Evolutionary conservation across 176 grass and related monocot genomes (phyloP).

Genomic region (Rhynchospora tenuis): DNA sequence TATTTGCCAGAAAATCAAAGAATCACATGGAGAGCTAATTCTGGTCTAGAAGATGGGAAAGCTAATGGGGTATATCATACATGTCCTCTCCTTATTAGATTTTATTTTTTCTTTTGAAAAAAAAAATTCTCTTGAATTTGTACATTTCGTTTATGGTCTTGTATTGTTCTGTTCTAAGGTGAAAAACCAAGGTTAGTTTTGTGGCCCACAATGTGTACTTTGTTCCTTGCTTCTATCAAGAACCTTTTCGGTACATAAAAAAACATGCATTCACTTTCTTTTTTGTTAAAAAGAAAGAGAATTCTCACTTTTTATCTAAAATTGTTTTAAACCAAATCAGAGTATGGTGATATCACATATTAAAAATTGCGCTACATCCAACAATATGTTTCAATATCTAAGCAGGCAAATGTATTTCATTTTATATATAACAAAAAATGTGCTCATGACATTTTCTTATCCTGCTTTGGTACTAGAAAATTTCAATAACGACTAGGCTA

Average conservation of each 20-base stretch:
- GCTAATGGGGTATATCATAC: conserved; percentile 60
- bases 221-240: too few relatives aligned
- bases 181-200: neutral
- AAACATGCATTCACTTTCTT: neutral
- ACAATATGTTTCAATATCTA: too few relatives aligned
- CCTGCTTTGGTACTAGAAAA: neutral
- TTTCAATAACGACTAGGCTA: neutral
- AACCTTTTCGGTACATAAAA: neutral
- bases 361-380: too few relatives aligned
- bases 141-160: neutral
- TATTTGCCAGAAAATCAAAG: conserved; percentile 58
- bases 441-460: neutral
- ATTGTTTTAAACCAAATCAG: too few relatives aligned
- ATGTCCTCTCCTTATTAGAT: neutral
- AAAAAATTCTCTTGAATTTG: neutral
- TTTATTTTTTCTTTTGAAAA: neutral
- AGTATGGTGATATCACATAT: too few relatives aligned
- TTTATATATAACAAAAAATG: neutral
- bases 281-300: neutral
- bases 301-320: neutral
- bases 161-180: neutral
- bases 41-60: conserved; percentile 74
- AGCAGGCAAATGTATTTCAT: too few relatives aligned
- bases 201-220: too few relatives aligned
- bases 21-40: conserved; percentile 61